Percentiles rank a stretch among this genome's conserved stretches.
Evolutionary conservation across 2,329 filamentous ascomycete species (phyloP).

Genomic region (Trichophyton simii): DNA sequence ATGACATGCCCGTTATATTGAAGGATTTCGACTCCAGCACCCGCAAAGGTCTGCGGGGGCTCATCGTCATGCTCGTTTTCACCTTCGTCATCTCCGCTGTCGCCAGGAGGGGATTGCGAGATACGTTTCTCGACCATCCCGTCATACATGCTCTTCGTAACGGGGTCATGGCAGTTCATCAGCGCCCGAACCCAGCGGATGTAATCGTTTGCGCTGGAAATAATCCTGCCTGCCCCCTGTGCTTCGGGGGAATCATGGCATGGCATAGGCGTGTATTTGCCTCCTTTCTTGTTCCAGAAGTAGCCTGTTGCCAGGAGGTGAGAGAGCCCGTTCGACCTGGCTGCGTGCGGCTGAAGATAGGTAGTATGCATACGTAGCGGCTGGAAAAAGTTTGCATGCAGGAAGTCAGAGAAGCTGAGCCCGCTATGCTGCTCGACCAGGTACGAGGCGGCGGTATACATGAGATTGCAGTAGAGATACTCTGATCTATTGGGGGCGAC

Average conservation of each 20-base stretch:
- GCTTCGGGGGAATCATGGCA: slow-evolving; percentile 21
- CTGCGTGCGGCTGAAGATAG: not conserved
- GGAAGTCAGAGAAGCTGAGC: not conserved
- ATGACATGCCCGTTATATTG: slow-evolving; percentile 6
- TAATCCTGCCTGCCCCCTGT: slow-evolving; percentile 35
- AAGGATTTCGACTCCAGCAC: slow-evolving; percentile 2
- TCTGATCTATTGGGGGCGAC: not conserved
- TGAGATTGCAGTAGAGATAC: not conserved
- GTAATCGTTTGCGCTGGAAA: slow-evolving; percentile 24
- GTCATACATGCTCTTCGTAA: slow-evolving; percentile 17
- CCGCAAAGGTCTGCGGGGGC: slow-evolving; percentile 12
- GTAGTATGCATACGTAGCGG: not conserved
- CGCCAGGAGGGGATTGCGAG: slow-evolving; percentile 12
- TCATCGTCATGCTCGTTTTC: slow-evolving; percentile 11
- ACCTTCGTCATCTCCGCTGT: not conserved
- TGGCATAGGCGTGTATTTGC: slow-evolving; percentile 11
- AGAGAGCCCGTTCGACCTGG: slow-evolving; percentile 13
- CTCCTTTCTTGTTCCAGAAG: slow-evolving; percentile 24
- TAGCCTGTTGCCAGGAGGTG: slow-evolving; percentile 34
- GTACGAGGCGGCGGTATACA: not conserved
- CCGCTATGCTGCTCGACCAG: not conserved
- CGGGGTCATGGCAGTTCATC: slow-evolving; percentile 18
- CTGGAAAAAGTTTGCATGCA: not conserved
- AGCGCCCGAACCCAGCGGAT: slow-evolving; percentile 21
- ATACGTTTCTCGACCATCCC: slow-evolving; percentile 17